Conservation (phyloP, 116 monocot species). For the Phalaenopsis hybrid region DNA sequence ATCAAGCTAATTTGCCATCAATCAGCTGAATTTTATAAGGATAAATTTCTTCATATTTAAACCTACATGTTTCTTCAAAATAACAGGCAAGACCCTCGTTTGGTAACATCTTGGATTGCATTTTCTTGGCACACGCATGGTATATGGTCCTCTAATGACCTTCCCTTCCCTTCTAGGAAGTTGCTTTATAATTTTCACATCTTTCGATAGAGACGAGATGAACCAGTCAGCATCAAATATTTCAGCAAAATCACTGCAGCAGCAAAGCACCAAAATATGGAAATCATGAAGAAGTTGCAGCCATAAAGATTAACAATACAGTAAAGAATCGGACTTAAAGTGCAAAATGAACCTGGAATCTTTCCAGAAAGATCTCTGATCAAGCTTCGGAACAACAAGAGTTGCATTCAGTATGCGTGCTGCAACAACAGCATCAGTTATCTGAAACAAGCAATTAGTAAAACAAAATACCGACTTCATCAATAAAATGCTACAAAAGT, state of each 20-base stretch:
- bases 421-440: constrained; percentile 82
- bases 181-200: constrained; percentile 61
- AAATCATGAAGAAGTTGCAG: not conserved
- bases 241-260: constrained; percentile 74
- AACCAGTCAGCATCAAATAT: constrained; percentile 90
- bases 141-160: constrained; percentile 39
- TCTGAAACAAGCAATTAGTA: constrained; percentile 35
- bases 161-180: constrained; percentile 53
- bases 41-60: not conserved
- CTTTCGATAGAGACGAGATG: constrained; percentile 63
- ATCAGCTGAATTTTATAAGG: not conserved
- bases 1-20: not conserved
- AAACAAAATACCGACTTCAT: constrained; percentile 4
- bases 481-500: not conserved
- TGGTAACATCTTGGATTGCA: constrained; percentile 69
- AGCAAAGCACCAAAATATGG: constrained; percentile 9
- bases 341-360: constrained; percentile 49
- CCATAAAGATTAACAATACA: not conserved
- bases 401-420: constrained; percentile 87
- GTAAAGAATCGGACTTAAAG: not conserved
- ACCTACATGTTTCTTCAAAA: constrained; percentile 64
- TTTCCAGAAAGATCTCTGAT: constrained; percentile 87
- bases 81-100: constrained; percentile 56
- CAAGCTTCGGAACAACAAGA: constrained; percentile 81
- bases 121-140: constrained; percentile 75